Evolutionary conservation across 257 asterid genomes (phyloP).

Genomic region (Salvia miltiorrhiza): DNA sequence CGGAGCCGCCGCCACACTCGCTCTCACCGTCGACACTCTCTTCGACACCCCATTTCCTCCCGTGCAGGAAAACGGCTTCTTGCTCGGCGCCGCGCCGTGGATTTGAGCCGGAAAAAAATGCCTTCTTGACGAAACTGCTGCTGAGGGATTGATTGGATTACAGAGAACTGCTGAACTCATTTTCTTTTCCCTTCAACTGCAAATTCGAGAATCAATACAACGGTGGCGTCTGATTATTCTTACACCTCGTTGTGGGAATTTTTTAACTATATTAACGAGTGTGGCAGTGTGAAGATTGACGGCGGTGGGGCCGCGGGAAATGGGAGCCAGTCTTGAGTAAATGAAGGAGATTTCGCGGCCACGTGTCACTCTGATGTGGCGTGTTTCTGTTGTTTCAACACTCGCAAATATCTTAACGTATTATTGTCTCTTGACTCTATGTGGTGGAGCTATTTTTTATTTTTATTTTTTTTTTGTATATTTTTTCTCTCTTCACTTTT

Average conservation of each 20-base stretch:
- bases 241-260: neutral
- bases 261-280: neutral
- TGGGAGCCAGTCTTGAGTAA: slow-evolving; percentile 46
- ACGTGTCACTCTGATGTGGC: slow-evolving; percentile 37
- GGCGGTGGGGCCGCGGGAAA: slow-evolving; percentile 42
- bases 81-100: slow-evolving; percentile 27
- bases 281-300: neutral
- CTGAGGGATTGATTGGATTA: slow-evolving; percentile 46
- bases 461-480: no score
- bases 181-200: neutral
- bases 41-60: slow-evolving; percentile 26
- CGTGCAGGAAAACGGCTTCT: slow-evolving; percentile 14
- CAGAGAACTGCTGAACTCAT: slow-evolving; percentile 48
- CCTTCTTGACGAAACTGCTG: slow-evolving; percentile 39
- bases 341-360: slow-evolving; percentile 43
- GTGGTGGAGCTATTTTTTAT: neutral
- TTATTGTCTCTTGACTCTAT: neutral
- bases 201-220: neutral
- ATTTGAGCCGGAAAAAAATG: slow-evolving; percentile 36
- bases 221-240: neutral
- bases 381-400: slow-evolving; percentile 12
- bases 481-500: no score
- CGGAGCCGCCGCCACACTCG: slow-evolving; percentile 27
- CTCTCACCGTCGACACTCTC: slow-evolving; percentile 34
- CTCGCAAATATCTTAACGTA: slow-evolving; percentile 19